Percentiles rank a stretch among this genome's conserved stretches.
phyloP scores from a whole-genome alignment of 192 early-diverging fungal genomes.

The Coemansia umbellata region DNA sequence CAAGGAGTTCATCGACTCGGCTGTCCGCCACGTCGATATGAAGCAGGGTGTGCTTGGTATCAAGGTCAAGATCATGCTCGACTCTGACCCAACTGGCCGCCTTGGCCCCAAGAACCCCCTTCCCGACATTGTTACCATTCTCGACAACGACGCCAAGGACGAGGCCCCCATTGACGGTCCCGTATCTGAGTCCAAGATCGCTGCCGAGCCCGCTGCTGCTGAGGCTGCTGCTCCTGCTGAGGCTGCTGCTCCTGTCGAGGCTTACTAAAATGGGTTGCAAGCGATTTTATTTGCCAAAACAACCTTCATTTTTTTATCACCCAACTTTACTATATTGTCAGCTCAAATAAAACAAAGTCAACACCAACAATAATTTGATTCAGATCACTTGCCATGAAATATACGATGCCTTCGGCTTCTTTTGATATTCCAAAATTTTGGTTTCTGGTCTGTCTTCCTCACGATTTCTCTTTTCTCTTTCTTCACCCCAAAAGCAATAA shows the following conservation, averaged over 20 bases:
- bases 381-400: too few relatives aligned
- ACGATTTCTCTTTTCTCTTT: too few relatives aligned
- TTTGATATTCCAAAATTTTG: too few relatives aligned
- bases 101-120: constrained; percentile 92
- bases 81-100: constrained; percentile 89
- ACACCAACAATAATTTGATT: too few relatives aligned
- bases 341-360: constrained; percentile 5
- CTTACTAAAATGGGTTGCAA: constrained; percentile 37
- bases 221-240: constrained; percentile 19
- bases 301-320: constrained; percentile 5
- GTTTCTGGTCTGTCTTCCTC: too few relatives aligned
- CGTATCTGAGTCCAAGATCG: constrained; percentile 58
- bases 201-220: constrained; percentile 20
- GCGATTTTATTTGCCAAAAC: constrained; percentile 5
- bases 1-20: constrained; percentile 90
- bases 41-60: constrained; percentile 99
- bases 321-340: constrained; percentile 4
- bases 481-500: too few relatives aligned
- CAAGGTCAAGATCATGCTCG: constrained; percentile 99
- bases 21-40: constrained; percentile 95
- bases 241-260: constrained; percentile 36
- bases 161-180: constrained; percentile 69
- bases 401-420: too few relatives aligned
- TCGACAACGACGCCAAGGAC: constrained; percentile 77
- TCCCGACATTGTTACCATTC: constrained; percentile 93